Evolutionary conservation across 441 rosid genomes (phyloP).

Genomic region (Syzygium malaccense): DNA sequence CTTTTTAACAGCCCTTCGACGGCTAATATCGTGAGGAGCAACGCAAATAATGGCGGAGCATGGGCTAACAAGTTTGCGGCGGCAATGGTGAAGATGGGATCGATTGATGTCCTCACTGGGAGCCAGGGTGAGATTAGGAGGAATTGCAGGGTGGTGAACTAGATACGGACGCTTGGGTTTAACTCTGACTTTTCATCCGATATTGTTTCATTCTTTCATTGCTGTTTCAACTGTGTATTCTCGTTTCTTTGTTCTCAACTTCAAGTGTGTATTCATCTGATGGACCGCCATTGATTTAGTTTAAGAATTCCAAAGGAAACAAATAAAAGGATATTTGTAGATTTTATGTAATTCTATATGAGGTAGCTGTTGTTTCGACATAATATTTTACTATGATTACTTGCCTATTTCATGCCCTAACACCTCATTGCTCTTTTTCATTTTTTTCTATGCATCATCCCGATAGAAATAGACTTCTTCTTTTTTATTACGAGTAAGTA

Average conservation of each 20-base stretch:
- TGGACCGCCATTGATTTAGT: too few relatives aligned
- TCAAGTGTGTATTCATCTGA: background rate
- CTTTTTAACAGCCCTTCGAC: background rate
- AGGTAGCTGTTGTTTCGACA: background rate
- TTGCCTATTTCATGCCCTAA: background rate
- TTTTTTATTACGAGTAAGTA: background rate
- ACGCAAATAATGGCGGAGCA: background rate
- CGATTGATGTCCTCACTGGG: background rate
- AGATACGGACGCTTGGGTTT: background rate
- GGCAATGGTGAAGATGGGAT: background rate
- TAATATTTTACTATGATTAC: background rate
- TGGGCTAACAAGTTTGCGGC: background rate
- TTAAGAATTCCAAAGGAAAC: too few relatives aligned
- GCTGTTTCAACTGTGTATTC: too few relatives aligned
- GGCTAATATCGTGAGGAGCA: background rate
- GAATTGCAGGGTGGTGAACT: background rate
- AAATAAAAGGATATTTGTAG: background rate
- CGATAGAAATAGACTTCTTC: background rate
- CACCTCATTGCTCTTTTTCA: background rate
- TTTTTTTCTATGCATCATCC: background rate
- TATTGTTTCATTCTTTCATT: background rate
- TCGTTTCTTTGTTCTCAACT: background rate
- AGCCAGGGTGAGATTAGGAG: background rate
- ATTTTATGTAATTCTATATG: background rate
- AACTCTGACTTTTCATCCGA: background rate